Evolutionary conservation across 2,329 filamentous ascomycete genomes (phyloP).

Genomic region (Cercospora sp.): DNA sequence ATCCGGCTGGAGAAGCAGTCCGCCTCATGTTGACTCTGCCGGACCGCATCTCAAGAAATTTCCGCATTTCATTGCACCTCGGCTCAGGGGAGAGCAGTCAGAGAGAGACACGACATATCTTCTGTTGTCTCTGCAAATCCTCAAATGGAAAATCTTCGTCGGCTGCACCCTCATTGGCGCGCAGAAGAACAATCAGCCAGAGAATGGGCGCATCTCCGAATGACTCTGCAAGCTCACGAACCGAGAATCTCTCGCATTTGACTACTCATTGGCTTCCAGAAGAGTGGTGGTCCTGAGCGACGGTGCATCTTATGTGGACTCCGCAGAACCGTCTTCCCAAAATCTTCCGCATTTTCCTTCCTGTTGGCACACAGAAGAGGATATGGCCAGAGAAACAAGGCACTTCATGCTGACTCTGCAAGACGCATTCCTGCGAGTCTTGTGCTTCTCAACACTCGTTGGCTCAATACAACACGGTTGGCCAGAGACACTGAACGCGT

Average conservation of each 20-base stretch:
- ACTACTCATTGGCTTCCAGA: neutral
- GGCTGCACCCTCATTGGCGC: neutral
- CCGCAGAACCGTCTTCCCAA: too few species aligned
- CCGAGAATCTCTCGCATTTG: neutral
- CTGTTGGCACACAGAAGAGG: too few species aligned
- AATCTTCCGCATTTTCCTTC: too few species aligned
- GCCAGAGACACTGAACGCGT: too few species aligned
- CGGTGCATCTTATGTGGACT: too few species aligned
- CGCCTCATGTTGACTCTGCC: neutral
- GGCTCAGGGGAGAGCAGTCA: neutral
- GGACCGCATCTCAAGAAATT: neutral
- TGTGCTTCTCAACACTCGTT: too few species aligned
- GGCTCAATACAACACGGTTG: too few species aligned
- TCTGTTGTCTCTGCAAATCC: neutral
- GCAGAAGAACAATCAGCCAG: neutral
- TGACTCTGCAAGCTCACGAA: neutral
- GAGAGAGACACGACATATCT: neutral
- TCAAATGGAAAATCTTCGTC: neutral
- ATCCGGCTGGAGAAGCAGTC: too few species aligned
- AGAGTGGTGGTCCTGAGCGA: neutral
- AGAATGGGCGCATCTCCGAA: neutral
- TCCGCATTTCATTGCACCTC: neutral
- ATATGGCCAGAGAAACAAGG: too few species aligned
- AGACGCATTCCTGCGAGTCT: too few species aligned
- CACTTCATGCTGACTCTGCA: too few species aligned